Evolutionary conservation across 1,284 basidiomycete genomes (phyloP).

Genomic region (Coniferiporia sulphurascens): DNA sequence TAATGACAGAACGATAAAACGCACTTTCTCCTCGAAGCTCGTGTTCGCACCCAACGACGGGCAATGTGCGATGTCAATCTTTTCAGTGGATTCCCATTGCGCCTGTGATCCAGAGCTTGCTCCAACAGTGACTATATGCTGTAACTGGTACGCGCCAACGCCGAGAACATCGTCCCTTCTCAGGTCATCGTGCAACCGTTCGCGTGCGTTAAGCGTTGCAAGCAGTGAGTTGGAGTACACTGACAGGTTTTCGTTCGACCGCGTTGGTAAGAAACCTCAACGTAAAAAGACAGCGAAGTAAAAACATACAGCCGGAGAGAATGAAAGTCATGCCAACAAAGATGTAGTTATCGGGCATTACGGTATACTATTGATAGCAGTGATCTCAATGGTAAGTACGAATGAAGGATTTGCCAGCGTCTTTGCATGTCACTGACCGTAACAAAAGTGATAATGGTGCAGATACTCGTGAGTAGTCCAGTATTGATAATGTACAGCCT

Average conservation of each 20-base stretch:
- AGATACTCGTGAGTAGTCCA: constrained; percentile 14
- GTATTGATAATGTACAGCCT: constrained; percentile 17
- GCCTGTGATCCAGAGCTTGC: neutral
- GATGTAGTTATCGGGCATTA: constrained; percentile 23
- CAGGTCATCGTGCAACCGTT: neutral
- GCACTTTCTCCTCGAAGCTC: no score
- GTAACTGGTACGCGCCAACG: neutral
- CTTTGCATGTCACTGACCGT: neutral
- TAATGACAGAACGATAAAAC: no score
- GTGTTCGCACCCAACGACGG: no score
- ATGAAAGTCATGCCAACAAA: constrained; percentile 24
- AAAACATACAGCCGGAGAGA: constrained; percentile 22
- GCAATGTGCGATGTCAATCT: no score
- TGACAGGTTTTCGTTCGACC: neutral
- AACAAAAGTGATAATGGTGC: constrained; percentile 2
- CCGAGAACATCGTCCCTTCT: neutral
- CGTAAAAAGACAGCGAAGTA: neutral
- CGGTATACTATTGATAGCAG: constrained; percentile 20
- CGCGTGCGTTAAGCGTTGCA: constrained; percentile 7
- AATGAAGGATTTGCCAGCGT: neutral
- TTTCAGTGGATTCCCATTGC: no score
- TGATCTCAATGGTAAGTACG: neutral
- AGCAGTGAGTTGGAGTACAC: constrained; percentile 13
- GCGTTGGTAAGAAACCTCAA: neutral
- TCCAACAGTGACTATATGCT: neutral